Percentiles rank a stretch among this genome's conserved stretches.
These are phyloP conservation scores for Backusella australiensis DNA, from an alignment of 192 early-diverging fungal genomes.

Conservation along the genomic window DNA sequence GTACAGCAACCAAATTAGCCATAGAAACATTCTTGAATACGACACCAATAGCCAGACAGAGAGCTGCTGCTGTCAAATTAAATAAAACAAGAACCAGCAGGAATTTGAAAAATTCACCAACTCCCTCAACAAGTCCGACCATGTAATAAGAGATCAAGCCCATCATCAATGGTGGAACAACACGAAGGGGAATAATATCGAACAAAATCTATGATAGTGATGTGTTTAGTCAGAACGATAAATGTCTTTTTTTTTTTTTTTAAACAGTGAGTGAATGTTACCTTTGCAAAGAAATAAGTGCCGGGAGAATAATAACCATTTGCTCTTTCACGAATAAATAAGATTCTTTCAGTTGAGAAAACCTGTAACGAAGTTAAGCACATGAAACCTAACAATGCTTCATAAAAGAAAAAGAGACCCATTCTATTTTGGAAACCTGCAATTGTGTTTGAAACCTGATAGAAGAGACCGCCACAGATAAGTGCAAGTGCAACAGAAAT, in stretches of 20 bases:
- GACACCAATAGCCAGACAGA: conserved; percentile 76
- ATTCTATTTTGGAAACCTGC: conserved; percentile 61
- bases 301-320: conserved; percentile 70
- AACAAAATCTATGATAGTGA: conserved; percentile 39
- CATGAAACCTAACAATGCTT: conserved; percentile 60
- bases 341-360: conserved; percentile 64
- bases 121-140: conserved; percentile 70
- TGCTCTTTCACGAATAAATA: conserved; percentile 74
- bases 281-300: conserved; percentile 69
- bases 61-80: conserved; percentile 73
- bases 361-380: conserved; percentile 62
- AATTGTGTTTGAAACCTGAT: conserved; percentile 57
- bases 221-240: background rate
- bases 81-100: conserved; percentile 77
- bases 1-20: conserved; percentile 72
- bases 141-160: conserved; percentile 83
- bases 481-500: conserved; percentile 66
- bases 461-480: conserved; percentile 61
- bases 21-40: conserved; percentile 70
- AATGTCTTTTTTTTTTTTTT: background rate
- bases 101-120: conserved; percentile 65
- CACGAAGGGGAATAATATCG: conserved; percentile 73
- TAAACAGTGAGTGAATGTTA: conserved; percentile 14
- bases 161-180: conserved; percentile 78
- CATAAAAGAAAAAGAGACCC: conserved; percentile 69